Evolutionary conservation across 352 stramenopile genomes (phyloP).

Genomic region (Globisporangium camurandrum): DNA sequence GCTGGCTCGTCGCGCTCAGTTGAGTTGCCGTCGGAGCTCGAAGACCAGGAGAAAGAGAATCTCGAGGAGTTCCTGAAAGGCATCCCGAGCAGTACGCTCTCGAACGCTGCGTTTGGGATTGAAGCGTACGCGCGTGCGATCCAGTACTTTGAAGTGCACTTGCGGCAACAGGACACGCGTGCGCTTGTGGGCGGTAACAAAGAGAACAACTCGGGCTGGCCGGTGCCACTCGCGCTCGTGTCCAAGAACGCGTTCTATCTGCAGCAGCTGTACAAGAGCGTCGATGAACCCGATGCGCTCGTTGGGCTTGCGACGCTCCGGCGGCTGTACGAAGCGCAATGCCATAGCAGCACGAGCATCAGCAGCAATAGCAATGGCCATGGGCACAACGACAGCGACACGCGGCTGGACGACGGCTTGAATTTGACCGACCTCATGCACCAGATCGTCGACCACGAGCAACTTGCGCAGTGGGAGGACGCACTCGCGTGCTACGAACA

Average conservation of each 20-base stretch:
- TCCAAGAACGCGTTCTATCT: constrained; percentile 60
- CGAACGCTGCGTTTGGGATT: constrained; percentile 59
- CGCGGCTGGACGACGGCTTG: constrained; percentile 23
- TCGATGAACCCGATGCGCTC: constrained; percentile 66
- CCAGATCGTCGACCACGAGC: constrained; percentile 60
- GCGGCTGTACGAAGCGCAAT: constrained; percentile 36
- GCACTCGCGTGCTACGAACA: constrained; percentile 71
- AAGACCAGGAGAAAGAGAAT: constrained; percentile 73
- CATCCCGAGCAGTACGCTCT: constrained; percentile 58
- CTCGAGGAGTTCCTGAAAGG: constrained; percentile 71
- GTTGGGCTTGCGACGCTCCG: constrained; percentile 51
- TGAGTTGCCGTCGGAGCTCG: constrained; percentile 41
- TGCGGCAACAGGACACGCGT: constrained; percentile 43
- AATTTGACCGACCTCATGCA: constrained; percentile 65
- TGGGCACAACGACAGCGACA: constrained; percentile 14
- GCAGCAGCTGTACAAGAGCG: constrained; percentile 68
- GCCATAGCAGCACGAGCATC: constrained; percentile 20
- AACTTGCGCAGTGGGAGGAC: constrained; percentile 71
- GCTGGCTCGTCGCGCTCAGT: constrained; percentile 25
- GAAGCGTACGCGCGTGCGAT: constrained; percentile 64
- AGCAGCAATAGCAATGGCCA: too few relatives aligned
- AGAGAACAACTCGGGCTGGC: constrained; percentile 11
- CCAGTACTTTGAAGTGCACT: constrained; percentile 68
- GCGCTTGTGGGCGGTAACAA: constrained; percentile 2
- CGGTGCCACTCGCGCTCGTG: constrained; percentile 39